Conservation (phyloP, 768 basidiomycete genomes). For the Amanita rimosa region DNA sequence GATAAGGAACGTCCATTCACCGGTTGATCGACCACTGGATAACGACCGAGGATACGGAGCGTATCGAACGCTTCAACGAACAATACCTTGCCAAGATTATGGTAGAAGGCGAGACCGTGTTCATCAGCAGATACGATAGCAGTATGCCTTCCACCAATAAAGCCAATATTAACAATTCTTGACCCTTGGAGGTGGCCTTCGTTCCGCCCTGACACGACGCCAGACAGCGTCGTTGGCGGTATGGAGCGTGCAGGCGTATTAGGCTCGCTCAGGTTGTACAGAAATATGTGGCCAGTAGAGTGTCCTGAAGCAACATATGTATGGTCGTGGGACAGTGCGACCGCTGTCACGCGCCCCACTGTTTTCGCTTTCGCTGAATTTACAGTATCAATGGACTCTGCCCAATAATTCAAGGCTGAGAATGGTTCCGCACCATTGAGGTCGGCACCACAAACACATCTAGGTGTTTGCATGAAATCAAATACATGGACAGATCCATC, state of each 20-base stretch:
- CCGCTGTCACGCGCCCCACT: constrained; percentile 73
- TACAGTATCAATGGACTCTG: constrained; percentile 11
- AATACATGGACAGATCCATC: constrained; percentile 72
- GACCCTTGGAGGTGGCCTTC: constrained; percentile 81
- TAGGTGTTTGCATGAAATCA: constrained; percentile 82
- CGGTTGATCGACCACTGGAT: constrained; percentile 38
- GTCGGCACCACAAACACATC: constrained; percentile 69
- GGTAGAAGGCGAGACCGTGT: constrained; percentile 86
- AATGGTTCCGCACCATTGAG: constrained; percentile 34
- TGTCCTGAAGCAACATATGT: constrained; percentile 90
- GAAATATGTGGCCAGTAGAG: constrained; percentile 68
- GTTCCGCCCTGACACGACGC: constrained; percentile 66
- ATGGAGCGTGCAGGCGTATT: constrained; percentile 59
- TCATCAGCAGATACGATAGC: constrained; percentile 89
- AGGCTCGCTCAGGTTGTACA: constrained; percentile 73
- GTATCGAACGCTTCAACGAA: constrained; percentile 95
- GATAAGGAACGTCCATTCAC: constrained; percentile 7
- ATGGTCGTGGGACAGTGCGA: constrained; percentile 88
- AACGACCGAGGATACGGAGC: constrained; percentile 86
- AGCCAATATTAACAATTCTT: constrained; percentile 70
- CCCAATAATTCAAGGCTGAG: neutral
- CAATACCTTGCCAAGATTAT: constrained; percentile 86
- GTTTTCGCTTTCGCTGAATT: constrained; percentile 31
- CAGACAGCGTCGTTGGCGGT: constrained; percentile 52
- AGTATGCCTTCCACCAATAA: constrained; percentile 87